Conservation (phyloP, 1,139 yeast genomes). For the Magnusiomyces paraingens region DNA sequence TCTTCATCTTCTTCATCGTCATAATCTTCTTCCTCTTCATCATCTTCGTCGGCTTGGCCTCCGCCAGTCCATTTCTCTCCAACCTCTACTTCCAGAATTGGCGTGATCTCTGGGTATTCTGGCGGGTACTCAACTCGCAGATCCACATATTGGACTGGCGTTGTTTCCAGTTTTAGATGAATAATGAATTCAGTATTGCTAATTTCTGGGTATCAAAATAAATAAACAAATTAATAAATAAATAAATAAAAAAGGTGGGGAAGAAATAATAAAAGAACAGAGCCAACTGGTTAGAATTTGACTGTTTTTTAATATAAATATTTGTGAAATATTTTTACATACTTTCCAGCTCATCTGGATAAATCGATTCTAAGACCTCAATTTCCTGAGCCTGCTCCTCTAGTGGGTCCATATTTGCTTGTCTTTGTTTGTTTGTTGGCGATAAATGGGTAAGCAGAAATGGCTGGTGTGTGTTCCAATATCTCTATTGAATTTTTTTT, state of each 20-base stretch:
- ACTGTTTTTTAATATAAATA: background rate
- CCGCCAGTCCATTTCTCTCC: constrained; percentile 31
- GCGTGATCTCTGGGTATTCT: constrained; percentile 64
- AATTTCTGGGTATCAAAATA: constrained; percentile 15
- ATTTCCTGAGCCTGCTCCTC: constrained; percentile 78
- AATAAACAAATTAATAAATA: background rate
- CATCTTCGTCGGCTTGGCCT: constrained; percentile 33
- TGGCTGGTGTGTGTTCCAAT: too few species aligned
- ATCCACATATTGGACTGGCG: constrained; percentile 43
- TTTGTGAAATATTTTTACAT: constrained; percentile 16
- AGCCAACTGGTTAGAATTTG: constrained; percentile 3
- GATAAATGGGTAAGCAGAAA: too few species aligned
- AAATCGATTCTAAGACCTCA: constrained; percentile 75
- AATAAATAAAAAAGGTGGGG: background rate
- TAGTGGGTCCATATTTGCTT: constrained; percentile 14
- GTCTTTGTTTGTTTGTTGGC: background rate
- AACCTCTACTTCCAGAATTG: constrained; percentile 43
- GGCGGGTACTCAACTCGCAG: constrained; percentile 62
- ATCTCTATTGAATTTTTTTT: background rate
- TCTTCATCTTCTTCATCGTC: constrained; percentile 32
- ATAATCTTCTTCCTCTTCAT: constrained; percentile 40
- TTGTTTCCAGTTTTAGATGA: constrained; percentile 49
- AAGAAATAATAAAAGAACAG: background rate
- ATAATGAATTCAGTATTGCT: constrained; percentile 33
- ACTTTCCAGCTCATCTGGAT: constrained; percentile 74